Evolutionary conservation across 352 stramenopile species (phyloP).

Genomic region (Pythium apleroticum): DNA sequence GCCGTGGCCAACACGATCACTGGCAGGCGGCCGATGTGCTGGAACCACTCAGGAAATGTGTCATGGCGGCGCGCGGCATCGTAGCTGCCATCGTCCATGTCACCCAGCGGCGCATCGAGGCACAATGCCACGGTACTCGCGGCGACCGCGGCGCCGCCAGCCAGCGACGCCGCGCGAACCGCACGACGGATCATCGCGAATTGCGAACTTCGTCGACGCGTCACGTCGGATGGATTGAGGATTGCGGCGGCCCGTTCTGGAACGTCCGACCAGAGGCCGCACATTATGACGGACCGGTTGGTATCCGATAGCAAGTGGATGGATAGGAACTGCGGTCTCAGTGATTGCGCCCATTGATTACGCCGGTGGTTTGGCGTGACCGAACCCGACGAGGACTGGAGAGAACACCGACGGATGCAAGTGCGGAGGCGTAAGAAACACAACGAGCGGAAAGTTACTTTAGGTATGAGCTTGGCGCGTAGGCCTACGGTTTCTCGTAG

Average conservation of each 20-base stretch:
- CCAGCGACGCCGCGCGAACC: neutral
- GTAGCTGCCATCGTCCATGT: neutral
- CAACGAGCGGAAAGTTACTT: neutral
- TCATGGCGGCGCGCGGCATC: neutral
- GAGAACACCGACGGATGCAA: neutral
- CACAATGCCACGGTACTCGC: neutral
- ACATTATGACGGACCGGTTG: neutral
- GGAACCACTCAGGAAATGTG: neutral
- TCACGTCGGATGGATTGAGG: neutral
- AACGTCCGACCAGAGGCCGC: neutral
- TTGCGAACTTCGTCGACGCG: neutral
- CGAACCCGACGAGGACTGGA: neutral
- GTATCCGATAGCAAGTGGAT: neutral
- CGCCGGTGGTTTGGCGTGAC: neutral
- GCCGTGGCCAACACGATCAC: neutral
- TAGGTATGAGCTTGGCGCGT: neutral
- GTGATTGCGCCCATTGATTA: neutral
- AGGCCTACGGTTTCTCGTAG: constrained; percentile 10
- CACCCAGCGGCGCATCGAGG: neutral
- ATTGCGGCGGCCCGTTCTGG: neutral
- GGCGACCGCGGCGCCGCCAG: neutral
- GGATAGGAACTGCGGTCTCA: neutral
- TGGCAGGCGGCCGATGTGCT: neutral
- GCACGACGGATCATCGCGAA: neutral
- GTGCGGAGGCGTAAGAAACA: neutral